phyloP scores from a whole-genome alignment of 1,284 basidiomycete species.

The Meira nashicola region DNA sequence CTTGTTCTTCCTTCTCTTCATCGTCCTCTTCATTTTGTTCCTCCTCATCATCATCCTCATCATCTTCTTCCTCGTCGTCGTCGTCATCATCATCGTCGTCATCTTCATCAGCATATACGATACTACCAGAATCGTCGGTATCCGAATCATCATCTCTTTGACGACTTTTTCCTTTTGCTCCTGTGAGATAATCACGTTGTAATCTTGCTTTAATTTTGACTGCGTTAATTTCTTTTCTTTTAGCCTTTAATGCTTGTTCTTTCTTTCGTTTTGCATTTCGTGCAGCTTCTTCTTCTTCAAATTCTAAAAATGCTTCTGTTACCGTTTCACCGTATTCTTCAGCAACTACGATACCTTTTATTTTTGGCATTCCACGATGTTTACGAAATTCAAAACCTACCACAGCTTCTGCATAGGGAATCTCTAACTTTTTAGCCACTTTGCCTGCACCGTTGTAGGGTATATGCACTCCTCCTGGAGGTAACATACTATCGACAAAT shows the following conservation, averaged over 20 bases:
- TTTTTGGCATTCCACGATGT: constrained; percentile 74
- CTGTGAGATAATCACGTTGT: constrained; percentile 66
- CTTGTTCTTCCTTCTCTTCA: too few relatives aligned
- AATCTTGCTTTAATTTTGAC: constrained; percentile 77
- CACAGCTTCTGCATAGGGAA: constrained; percentile 90
- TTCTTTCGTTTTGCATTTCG: constrained; percentile 71
- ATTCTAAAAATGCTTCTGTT: constrained; percentile 82
- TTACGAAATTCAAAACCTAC: constrained; percentile 95
- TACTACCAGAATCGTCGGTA: not conserved
- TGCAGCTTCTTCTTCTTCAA: constrained; percentile 70
- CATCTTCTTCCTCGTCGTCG: not conserved
- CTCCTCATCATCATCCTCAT: too few relatives aligned
- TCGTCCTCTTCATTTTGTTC: too few relatives aligned
- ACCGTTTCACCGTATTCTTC: constrained; percentile 70
- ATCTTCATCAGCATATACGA: not conserved
- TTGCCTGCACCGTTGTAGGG: constrained; percentile 65
- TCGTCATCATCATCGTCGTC: not conserved
- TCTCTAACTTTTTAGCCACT: constrained; percentile 76
- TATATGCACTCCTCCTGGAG: constrained; percentile 76
- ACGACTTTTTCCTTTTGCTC: constrained; percentile 12
- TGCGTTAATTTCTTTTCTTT: constrained; percentile 81
- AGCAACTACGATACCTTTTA: constrained; percentile 82
- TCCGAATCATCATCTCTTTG: not conserved
- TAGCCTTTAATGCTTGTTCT: constrained; percentile 78
- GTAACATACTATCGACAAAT: constrained; percentile 91